Evolutionary conservation across 306 rosid species (phyloP), one percentile per base, ranked within the genome.

Genomic region (Quercus alba): DNA sequence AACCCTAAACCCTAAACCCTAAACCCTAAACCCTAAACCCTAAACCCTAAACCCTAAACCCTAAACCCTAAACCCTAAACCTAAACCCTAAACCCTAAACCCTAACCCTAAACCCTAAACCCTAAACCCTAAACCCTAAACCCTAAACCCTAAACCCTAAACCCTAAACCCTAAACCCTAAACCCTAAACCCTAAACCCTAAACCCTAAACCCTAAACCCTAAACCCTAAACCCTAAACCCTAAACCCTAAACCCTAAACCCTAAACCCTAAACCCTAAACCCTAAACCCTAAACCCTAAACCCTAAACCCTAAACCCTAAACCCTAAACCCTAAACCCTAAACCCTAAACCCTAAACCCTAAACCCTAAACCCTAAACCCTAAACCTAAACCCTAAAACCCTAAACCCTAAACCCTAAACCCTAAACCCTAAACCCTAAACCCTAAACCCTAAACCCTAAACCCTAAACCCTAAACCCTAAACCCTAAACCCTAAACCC

Each of bases 371-470:
- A 30, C 33, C 33, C 33, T 30, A 30, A 30, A 30, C 46, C 78
- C 83, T 46, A 72, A 79, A 79, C 82, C 82, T 64, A 11, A 72
- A 79, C 25, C 78, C 82, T 64, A 51, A 73, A 79, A 56, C 82
- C 82, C 70, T 56, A 70, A 78, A 70, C 82, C 71, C 23, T 46
- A 79, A 70, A 58, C 68, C 66, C 52, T 17, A 80, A 80, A 74
- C 78, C 58, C 28, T 51, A 73, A 73, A 28, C 75, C 78, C 63
- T 35, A 73, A 80, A 64, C 83, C 82, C 64, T 72, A 73, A 80
- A 80, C 72, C 82, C 78, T 78, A 78, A 78, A 78, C 82, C 70
- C 77, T 78, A 78, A 78, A 78, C 82, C 77, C 71, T 78, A 72
- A 79, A 72, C 77, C 77, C 82, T 72, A 72, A 30, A 30, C 33